Percentiles rank a stretch among this genome's conserved stretches.
These are phyloP conservation scores for Cercospora berteroae DNA, from an alignment of 2,329 filamentous ascomycete genomes.

Conservation along the genomic window DNA sequence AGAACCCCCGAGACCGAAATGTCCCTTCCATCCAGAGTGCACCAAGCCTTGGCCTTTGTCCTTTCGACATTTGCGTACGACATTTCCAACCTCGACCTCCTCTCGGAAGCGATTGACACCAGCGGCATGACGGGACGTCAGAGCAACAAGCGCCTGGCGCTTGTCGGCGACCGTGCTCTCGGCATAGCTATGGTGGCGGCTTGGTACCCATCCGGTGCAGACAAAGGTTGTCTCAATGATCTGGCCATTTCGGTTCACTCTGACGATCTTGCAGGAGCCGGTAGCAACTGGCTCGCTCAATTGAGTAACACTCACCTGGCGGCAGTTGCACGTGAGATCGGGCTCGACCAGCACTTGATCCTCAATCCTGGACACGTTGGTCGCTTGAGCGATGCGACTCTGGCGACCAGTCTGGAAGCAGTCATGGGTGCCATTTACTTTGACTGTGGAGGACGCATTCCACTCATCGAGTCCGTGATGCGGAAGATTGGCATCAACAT, in stretches of 20 bases:
- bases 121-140: not conserved
- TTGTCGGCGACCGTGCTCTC: constrained; percentile 2
- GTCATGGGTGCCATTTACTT: constrained; percentile 10
- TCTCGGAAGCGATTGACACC: not conserved
- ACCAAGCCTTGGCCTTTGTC: too few species aligned
- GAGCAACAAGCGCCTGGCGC: not conserved
- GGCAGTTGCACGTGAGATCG: too few species aligned
- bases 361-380: constrained; percentile 5
- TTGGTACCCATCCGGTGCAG: constrained; percentile 1
- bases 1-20: too few species aligned
- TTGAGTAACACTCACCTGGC: not conserved
- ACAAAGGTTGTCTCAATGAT: not conserved
- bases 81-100: not conserved
- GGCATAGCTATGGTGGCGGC: not conserved
- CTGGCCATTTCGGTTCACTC: too few species aligned
- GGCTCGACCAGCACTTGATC: too few species aligned
- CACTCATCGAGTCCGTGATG: not conserved
- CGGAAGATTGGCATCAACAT: not conserved
- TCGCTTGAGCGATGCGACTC: too few species aligned
- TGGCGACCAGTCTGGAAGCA: constrained; percentile 6
- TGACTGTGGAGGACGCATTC: not conserved
- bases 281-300: not conserved
- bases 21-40: too few species aligned
- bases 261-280: not conserved
- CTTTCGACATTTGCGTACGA: too few species aligned